These are phyloP conservation scores for Xylaria sp. DNA, from an alignment of 2,329 filamentous ascomycete genomes.

Conservation along the genomic window DNA sequence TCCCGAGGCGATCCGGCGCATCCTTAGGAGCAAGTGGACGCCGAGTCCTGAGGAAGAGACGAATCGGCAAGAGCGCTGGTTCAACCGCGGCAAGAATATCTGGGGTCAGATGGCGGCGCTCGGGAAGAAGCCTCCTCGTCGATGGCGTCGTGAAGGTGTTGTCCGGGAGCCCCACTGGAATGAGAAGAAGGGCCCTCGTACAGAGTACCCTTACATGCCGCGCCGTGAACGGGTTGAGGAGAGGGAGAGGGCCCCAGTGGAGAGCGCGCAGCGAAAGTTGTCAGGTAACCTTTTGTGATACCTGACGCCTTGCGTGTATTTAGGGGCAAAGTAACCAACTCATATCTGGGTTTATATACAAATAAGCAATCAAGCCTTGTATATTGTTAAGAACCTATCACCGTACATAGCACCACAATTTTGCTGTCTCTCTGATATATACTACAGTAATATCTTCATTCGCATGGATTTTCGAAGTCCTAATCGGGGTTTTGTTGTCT, in stretches of 20 bases:
- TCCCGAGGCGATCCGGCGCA: constrained; percentile 85
- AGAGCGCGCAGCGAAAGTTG: constrained; percentile 45
- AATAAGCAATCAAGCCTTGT: background rate
- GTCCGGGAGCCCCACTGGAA: constrained; percentile 57
- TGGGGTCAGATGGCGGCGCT: constrained; percentile 69
- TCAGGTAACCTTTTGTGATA: constrained; percentile 45
- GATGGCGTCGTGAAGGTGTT: constrained; percentile 68
- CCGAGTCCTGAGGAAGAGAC: constrained; percentile 67
- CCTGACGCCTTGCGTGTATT: background rate
- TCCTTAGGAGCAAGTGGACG: constrained; percentile 82
- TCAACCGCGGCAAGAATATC: constrained; percentile 66
- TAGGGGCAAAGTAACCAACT: background rate
- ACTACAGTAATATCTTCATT: background rate
- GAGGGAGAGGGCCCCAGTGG: constrained; percentile 45
- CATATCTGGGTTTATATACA: constrained; percentile 8
- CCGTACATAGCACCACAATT: background rate
- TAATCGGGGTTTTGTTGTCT: background rate
- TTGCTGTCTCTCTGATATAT: background rate
- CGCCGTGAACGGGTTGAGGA: constrained; percentile 17
- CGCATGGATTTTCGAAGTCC: background rate
- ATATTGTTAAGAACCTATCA: background rate
- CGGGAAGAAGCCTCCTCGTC: constrained; percentile 69
- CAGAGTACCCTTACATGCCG: constrained; percentile 46
- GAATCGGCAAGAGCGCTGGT: constrained; percentile 69
- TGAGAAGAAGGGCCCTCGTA: constrained; percentile 45